Base-by-base conservation (phyloP, 2,329 filamentous ascomycete species). In the Sphaerulina musiva region DNA sequence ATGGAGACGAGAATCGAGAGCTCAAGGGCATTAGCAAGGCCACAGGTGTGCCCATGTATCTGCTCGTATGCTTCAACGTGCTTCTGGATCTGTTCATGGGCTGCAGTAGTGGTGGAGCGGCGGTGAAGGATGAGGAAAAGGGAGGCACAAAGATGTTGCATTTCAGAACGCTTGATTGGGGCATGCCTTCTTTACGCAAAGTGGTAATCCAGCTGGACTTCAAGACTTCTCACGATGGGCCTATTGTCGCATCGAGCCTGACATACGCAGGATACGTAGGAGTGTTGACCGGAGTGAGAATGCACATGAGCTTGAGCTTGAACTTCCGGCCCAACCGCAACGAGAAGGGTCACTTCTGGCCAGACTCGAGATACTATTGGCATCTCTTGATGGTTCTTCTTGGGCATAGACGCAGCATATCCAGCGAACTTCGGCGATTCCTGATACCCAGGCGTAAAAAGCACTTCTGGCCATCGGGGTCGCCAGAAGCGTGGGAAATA, bases 61-160 rank as follows among this genome's bases (percentile, higher is more conserved):
- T 85, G 0, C 71, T 86, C 0, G 76, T 86, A 2, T 77, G 77
- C 2, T 76, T 84, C 60, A 86, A 86, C 60, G 79, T 81, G 1
- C 68, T 85, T 1, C 72, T 86, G 1, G 84, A 87, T 61, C 69
- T 80, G 4, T 71, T 86, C 36, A 77, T 86, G 69, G 83, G 83
- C 2, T 86, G 84, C 64, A 85, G 83, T 1, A 84, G 80, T 56
- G 80, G 80, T 20, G 80, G 74, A 12, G 70, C 71, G 5, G 57
- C 66, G 34, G 64, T 71, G 7, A 56, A 60, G 32, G 64, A 63
- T 20, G 57, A 49, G 9, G 58, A 60, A 2, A 46, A 49, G n/a
- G 42, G 53, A 12, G 59, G 48, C 58, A 56, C 60, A 17, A 68
- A 70, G 36, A 75, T 82, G 70, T 62, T 81, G 57, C 80, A 82